phyloP scores from a whole-genome alignment of 495 filamentous ascomycete species.

The Penicillium salamii region DNA sequence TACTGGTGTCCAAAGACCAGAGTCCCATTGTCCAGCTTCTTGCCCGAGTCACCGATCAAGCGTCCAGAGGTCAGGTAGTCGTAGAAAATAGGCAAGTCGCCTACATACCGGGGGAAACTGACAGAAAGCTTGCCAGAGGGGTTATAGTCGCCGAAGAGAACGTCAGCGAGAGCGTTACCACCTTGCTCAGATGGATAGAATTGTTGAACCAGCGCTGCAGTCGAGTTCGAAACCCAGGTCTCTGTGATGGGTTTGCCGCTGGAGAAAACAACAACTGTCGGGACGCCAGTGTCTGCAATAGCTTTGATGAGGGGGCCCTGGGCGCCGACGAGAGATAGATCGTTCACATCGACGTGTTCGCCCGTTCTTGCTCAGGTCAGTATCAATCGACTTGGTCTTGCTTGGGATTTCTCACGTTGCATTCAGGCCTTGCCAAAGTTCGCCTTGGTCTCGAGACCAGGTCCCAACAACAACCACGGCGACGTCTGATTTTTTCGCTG shows the following conservation, averaged over 20 bases:
- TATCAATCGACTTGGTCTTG: neutral
- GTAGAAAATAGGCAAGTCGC: conserved; percentile 65
- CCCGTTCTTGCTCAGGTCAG: conserved; percentile 49
- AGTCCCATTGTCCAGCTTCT: conserved; percentile 50
- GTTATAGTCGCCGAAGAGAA: conserved; percentile 65
- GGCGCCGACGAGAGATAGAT: conserved; percentile 65
- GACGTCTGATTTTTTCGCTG: conserved; percentile 63
- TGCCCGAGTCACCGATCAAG: conserved; percentile 45
- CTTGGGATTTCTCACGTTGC: conserved; percentile 58
- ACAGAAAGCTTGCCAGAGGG: conserved; percentile 66
- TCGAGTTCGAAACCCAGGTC: conserved; percentile 59
- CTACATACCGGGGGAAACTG: conserved; percentile 63
- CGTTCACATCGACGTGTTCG: conserved; percentile 64
- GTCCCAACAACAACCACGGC: conserved; percentile 72
- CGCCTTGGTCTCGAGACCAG: conserved; percentile 67
- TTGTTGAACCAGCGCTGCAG: conserved; percentile 63
- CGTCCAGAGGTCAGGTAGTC: conserved; percentile 69
- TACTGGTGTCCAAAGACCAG: conserved; percentile 65
- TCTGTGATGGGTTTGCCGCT: conserved; percentile 70
- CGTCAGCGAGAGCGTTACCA: conserved; percentile 61
- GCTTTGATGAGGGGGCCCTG: conserved; percentile 62
- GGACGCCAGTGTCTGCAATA: conserved; percentile 61
- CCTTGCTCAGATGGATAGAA: conserved; percentile 68
- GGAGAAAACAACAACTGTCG: conserved; percentile 66
- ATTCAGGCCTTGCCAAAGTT: conserved; percentile 66